Evolutionary conservation across 768 basidiomycete species (phyloP).

Genomic region (Naganishia vaughanmartiniae): DNA sequence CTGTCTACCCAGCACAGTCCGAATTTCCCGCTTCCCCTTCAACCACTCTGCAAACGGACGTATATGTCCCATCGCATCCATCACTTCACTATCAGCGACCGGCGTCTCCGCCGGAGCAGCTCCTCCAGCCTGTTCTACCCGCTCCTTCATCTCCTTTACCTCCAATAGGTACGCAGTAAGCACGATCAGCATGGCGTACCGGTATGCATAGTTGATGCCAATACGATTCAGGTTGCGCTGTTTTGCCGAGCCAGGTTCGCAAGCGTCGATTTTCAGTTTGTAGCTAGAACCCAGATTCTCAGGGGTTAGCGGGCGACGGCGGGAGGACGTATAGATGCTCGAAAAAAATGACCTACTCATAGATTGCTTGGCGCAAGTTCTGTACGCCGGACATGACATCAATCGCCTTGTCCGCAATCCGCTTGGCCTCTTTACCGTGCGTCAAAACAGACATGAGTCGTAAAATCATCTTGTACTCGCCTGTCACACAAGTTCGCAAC

Average conservation of each 20-base stretch:
- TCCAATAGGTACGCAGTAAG: constrained; percentile 94
- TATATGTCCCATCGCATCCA: constrained; percentile 13
- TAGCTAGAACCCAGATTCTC: constrained; percentile 59
- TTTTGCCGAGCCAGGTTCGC: constrained; percentile 73
- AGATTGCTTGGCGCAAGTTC: constrained; percentile 90
- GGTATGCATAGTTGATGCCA: constrained; percentile 82
- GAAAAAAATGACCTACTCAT: constrained; percentile 66
- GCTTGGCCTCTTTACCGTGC: constrained; percentile 85
- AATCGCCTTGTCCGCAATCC: constrained; percentile 79
- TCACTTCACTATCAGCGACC: constrained; percentile 3
- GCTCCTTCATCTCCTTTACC: constrained; percentile 41
- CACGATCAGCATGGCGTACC: constrained; percentile 84
- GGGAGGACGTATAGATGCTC: not conserved
- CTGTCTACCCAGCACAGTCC: constrained; percentile 46
- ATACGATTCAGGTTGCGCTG: constrained; percentile 69
- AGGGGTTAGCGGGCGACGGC: not conserved
- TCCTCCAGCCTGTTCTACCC: constrained; percentile 25
- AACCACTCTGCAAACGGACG: constrained; percentile 77
- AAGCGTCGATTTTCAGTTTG: constrained; percentile 82
- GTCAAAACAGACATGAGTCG: constrained; percentile 89
- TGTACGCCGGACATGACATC: constrained; percentile 92
- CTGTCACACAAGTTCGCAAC: constrained; percentile 55
- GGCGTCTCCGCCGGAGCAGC: constrained; percentile 32
- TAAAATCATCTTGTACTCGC: constrained; percentile 94
- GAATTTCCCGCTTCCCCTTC: constrained; percentile 75